phyloP scores from a whole-genome alignment of 2,329 filamentous ascomycete genomes.

The Trichoderma sp. region DNA sequence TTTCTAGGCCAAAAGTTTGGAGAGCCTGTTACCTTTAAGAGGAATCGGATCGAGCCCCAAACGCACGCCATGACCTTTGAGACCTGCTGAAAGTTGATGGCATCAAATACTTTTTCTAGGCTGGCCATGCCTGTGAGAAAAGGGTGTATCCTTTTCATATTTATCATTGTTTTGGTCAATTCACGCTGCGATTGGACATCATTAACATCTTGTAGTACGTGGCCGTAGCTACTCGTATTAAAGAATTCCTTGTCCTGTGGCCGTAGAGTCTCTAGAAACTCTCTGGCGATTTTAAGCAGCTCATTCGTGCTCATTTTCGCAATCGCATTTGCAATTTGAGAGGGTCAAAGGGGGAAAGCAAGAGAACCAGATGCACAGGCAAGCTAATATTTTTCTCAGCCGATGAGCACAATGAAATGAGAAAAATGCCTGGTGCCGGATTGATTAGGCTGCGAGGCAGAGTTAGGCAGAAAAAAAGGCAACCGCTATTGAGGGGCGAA shows the following conservation, averaged over 20 bases:
- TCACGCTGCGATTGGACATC: background rate
- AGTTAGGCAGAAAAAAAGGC: background rate
- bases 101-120: background rate
- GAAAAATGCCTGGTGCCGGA: background rate
- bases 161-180: background rate
- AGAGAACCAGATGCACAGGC: background rate
- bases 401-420: background rate
- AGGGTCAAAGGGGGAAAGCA: background rate
- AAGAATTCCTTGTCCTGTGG: background rate
- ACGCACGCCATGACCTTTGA: background rate
- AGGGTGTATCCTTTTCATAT: background rate
- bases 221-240: background rate
- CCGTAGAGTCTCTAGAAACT: background rate
- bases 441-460: background rate
- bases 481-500: background rate
- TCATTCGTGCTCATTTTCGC: background rate
- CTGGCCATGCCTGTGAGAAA: conserved; percentile 7
- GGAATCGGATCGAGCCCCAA: background rate
- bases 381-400: background rate
- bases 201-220: background rate
- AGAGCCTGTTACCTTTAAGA: background rate
- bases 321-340: background rate
- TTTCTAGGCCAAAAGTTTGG: fast-evolving
- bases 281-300: background rate
- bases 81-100: background rate